These are phyloP conservation scores for Daldinia concentrica DNA, from an alignment of 495 filamentous ascomycete genomes.

Conservation along the genomic window DNA sequence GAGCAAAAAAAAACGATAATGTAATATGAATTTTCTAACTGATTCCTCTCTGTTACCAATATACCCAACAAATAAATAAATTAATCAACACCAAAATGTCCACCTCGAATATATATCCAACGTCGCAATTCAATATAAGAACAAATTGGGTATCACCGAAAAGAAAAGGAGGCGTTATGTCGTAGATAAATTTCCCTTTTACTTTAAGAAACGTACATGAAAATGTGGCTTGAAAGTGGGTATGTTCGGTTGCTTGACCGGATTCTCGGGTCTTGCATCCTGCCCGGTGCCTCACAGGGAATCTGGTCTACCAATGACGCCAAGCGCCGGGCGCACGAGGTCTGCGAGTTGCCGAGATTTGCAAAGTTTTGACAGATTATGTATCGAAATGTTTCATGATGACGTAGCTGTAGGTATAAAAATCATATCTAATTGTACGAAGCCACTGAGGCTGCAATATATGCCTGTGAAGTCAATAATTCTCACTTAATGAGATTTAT, in stretches of 20 bases:
- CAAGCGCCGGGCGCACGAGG: neutral
- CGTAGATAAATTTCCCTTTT: neutral
- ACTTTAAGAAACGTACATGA: neutral
- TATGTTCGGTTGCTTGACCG: neutral
- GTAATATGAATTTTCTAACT: neutral
- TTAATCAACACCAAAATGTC: neutral
- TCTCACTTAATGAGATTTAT: no score
- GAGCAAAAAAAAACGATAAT: slow-evolving; percentile 1
- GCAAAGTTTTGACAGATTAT: no score
- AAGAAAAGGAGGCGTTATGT: neutral
- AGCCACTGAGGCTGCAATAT: no score
- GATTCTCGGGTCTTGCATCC: neutral
- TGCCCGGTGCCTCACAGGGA: neutral
- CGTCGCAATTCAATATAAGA: neutral
- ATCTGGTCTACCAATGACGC: neutral
- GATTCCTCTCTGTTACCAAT: neutral
- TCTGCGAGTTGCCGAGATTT: neutral
- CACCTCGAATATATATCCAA: neutral
- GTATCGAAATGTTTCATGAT: no score
- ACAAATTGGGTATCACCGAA: neutral
- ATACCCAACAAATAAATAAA: neutral
- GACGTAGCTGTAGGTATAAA: neutral
- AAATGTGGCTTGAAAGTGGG: neutral
- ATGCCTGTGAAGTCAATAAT: no score
- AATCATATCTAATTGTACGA: no score